phyloP scores from a whole-genome alignment of 148 eudicot species.

The Camellia lanceoleosa region DNA sequence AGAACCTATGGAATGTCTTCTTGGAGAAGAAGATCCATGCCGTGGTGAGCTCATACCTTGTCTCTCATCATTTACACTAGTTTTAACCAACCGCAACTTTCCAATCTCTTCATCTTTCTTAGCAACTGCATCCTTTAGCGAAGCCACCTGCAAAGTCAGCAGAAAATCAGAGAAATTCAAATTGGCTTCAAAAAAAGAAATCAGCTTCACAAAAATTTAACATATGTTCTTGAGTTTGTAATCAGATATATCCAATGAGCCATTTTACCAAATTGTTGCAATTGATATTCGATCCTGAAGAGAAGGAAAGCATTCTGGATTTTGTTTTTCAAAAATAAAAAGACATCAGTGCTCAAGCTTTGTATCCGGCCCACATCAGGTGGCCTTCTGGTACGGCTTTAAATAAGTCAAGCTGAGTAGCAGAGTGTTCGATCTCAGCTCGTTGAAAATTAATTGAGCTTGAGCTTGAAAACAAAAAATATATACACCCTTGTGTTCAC shows the following conservation, averaged over 20 bases:
- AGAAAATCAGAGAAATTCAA: neutral
- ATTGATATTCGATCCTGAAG: too few relatives aligned
- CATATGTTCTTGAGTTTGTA: neutral
- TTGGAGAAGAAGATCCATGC: slow-evolving; percentile 53
- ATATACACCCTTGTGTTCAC: too few relatives aligned
- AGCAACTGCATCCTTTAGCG: slow-evolving; percentile 60
- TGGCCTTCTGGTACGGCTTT: too few relatives aligned
- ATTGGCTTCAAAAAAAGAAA: neutral
- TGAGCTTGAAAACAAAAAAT: too few relatives aligned
- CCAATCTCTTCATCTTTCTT: slow-evolving; percentile 84
- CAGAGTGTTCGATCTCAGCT: too few relatives aligned
- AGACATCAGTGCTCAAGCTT: too few relatives aligned
- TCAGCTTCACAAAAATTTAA: neutral
- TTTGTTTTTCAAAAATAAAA: too few relatives aligned
- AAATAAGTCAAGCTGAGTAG: too few relatives aligned
- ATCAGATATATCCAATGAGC: neutral
- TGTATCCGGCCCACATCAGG: too few relatives aligned
- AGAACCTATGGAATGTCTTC: slow-evolving; percentile 61
- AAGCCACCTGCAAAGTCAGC: slow-evolving; percentile 49
- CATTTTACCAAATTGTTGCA: too few relatives aligned
- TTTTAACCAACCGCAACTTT: slow-evolving; percentile 46
- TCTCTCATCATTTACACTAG: slow-evolving; percentile 41
- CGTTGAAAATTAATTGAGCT: too few relatives aligned
- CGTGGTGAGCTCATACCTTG: slow-evolving; percentile 39
- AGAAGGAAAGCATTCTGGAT: too few relatives aligned